These are phyloP conservation scores for Zea luxurians DNA, from an alignment of 176 grass and related monocot species.

Conservation along the genomic window DNA sequence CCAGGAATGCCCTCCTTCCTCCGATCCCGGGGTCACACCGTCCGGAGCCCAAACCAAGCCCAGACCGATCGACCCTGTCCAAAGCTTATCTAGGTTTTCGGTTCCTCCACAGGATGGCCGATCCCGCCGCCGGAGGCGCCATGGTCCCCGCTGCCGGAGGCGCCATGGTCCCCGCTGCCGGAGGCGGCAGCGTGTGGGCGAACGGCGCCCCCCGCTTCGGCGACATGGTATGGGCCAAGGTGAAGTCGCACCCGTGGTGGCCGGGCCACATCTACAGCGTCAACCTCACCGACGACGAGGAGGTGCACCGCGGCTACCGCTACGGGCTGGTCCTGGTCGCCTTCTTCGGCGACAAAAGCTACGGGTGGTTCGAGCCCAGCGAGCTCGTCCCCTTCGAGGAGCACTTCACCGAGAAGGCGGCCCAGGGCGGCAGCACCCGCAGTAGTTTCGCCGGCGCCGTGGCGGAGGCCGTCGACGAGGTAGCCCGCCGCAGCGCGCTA, in stretches of 20 bases:
- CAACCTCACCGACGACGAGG: conserved; percentile 50
- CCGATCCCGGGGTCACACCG: not conserved
- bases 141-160: conserved; percentile 17
- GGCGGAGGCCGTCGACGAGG: conserved; percentile 80
- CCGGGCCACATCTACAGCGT: conserved; percentile 83
- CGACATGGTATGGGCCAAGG: conserved; percentile 98
- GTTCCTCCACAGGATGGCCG: conserved; percentile 44
- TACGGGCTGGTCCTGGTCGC: conserved; percentile 80
- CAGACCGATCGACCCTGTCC: not conserved
- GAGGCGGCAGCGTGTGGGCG: conserved; percentile 3
- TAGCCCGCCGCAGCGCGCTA: conserved; percentile 60
- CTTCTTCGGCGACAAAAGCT: conserved; percentile 95
- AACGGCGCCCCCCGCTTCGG: conserved; percentile 47
- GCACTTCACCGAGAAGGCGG: conserved; percentile 56
- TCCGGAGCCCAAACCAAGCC: not conserved
- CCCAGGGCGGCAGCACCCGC: conserved; percentile 44
- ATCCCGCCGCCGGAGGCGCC: conserved; percentile 31
- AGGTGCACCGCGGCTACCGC: conserved; percentile 50
- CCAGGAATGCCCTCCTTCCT: not conserved
- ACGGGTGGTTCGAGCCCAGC: conserved; percentile 88
- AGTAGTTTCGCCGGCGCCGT: conserved; percentile 65
- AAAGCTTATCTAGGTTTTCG: conserved; percentile 47
- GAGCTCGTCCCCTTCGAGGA: conserved; percentile 77
- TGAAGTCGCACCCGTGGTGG: conserved; percentile 99
- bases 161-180: conserved; percentile 28